phyloP scores from a whole-genome alignment of 306 rosid species.

The Rubus idaeus region DNA sequence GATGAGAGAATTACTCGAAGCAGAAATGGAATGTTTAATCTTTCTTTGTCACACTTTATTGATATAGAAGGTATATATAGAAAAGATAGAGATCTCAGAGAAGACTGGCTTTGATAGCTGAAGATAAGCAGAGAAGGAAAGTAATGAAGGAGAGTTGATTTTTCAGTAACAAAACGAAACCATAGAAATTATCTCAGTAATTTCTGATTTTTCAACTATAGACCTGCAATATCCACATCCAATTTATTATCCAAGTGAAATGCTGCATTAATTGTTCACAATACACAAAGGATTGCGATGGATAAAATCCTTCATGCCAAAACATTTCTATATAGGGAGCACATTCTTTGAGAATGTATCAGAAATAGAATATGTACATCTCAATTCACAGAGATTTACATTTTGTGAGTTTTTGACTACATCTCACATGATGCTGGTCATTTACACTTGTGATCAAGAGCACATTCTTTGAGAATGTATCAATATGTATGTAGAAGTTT shows the following conservation, averaged over 20 bases:
- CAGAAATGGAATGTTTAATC: background rate
- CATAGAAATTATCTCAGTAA: too few species aligned
- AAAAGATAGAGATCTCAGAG: background rate
- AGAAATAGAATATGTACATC: background rate
- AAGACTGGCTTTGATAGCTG: background rate
- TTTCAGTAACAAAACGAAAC: too few species aligned
- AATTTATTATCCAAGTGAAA: background rate
- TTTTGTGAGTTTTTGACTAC: background rate
- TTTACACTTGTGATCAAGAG: background rate
- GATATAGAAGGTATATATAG: background rate
- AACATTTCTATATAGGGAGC: background rate
- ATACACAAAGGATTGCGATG: too few species aligned
- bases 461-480: conserved; percentile 1
- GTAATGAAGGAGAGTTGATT: too few species aligned
- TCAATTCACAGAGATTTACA: background rate
- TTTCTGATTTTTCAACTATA: too few species aligned
- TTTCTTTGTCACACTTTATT: background rate
- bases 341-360: too few species aligned
- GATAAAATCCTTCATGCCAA: background rate
- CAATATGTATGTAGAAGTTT: background rate
- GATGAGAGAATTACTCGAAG: background rate
- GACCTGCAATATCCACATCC: too few species aligned
- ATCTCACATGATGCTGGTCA: background rate
- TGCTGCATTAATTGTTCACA: too few species aligned
- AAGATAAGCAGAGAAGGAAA: too few species aligned